A percentile compares a stretch with the other conserved stretches of the same genome.
Evolutionary conservation across 2,329 filamentous ascomycete genomes (phyloP).

Genomic region (Penicillium rolfsii): DNA sequence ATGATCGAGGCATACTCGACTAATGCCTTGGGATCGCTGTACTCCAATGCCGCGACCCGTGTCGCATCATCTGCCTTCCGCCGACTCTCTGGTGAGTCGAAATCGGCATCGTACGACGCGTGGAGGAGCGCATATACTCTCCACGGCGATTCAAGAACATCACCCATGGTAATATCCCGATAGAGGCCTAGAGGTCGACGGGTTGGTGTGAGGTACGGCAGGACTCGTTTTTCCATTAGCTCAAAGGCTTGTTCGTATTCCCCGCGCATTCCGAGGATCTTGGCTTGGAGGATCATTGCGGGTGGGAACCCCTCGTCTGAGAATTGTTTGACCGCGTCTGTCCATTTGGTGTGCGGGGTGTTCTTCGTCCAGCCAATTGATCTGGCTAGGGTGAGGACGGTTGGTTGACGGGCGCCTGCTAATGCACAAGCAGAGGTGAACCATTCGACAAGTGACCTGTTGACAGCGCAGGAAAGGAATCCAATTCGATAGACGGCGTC

Average conservation of each 20-base stretch:
- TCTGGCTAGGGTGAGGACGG: constrained; percentile 19
- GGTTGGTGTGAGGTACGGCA: constrained; percentile 28
- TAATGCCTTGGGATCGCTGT: constrained; percentile 36
- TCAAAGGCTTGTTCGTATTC: constrained; percentile 26
- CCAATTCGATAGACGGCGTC: constrained; percentile 34
- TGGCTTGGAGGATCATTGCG: constrained; percentile 36
- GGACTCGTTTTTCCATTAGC: constrained; percentile 33
- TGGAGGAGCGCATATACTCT: constrained; percentile 28
- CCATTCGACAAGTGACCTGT: constrained; percentile 26
- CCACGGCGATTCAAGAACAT: constrained; percentile 33
- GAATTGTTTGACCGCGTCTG: constrained; percentile 28
- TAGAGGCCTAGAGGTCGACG: neutral
- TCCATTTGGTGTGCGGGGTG: constrained; percentile 10
- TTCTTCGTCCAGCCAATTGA: constrained; percentile 9
- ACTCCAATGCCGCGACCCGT: constrained; percentile 34
- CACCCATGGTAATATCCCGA: constrained; percentile 18
- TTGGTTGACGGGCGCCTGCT: constrained; percentile 28
- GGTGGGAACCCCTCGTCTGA: constrained; percentile 33
- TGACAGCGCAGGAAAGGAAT: constrained; percentile 8
- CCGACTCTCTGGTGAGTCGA: constrained; percentile 8
- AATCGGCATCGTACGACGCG: constrained; percentile 7
- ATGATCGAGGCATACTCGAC: constrained; percentile 31
- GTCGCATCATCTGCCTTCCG: constrained; percentile 28
- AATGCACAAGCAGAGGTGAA: constrained; percentile 24
- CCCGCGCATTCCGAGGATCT: constrained; percentile 30